phyloP scores from a whole-genome alignment of 768 basidiomycete species.

The Hypholoma fasciculare region DNA sequence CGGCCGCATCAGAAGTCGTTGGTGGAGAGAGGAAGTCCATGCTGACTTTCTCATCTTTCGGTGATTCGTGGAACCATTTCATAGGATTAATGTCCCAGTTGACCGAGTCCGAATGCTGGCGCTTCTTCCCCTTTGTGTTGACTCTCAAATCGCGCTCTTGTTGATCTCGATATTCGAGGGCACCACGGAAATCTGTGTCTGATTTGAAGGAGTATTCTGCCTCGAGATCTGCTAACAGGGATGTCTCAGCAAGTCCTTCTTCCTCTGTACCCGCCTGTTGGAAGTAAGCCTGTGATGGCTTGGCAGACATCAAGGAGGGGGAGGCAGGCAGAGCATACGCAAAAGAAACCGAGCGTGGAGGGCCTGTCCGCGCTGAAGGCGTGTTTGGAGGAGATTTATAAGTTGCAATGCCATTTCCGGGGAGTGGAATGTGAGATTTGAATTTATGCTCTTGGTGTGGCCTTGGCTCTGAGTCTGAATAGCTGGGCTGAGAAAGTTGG shows the following conservation, averaged over 20 bases:
- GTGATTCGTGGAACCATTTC: slow-evolving; percentile 55
- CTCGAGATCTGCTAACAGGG: slow-evolving; percentile 31
- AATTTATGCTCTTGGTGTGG: slow-evolving; percentile 13
- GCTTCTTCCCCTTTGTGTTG: slow-evolving; percentile 27
- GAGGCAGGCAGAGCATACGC: slow-evolving; percentile 55
- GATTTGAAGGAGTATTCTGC: slow-evolving; percentile 12
- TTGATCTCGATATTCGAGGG: slow-evolving; percentile 51
- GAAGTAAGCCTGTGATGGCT: slow-evolving; percentile 9
- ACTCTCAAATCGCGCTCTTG: slow-evolving; percentile 54
- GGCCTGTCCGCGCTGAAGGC: slow-evolving; percentile 69
- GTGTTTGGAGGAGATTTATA: slow-evolving; percentile 39
- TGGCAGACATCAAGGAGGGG: slow-evolving; percentile 20
- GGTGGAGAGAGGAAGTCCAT: slow-evolving; percentile 30
- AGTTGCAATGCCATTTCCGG: slow-evolving; percentile 11
- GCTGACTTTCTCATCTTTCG: slow-evolving; percentile 42
- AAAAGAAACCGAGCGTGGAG: slow-evolving; percentile 72
- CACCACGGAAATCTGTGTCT: slow-evolving; percentile 59
- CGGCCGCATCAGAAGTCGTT: background rate
- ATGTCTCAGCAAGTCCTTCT: slow-evolving; percentile 26
- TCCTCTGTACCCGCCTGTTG: slow-evolving; percentile 10
- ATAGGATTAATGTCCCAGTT: slow-evolving; percentile 47
- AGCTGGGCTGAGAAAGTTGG: background rate
- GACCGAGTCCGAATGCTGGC: slow-evolving; percentile 39
- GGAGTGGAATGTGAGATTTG: slow-evolving; percentile 19
- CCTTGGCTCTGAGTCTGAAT: slow-evolving; percentile 6